Evolutionary conservation across 306 rosid species (phyloP), one percentile per base, ranked within the genome.

Genomic region (Hylodesmum podocarpum): DNA sequence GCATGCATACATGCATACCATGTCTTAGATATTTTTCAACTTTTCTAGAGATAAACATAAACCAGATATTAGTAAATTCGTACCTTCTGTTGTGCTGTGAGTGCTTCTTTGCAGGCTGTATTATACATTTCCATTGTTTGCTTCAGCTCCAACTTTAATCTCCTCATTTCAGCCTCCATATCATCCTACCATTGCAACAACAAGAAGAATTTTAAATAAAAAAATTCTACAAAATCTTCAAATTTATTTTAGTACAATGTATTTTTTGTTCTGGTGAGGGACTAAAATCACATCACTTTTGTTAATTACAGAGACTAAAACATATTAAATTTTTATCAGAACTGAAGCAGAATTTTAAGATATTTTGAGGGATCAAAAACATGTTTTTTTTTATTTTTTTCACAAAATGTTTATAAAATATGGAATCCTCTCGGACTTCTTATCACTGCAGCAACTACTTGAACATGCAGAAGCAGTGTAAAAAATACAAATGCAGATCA

Each of bases 61-160:
- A 37, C 50, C 16, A 41, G 40, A 49, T 43, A 62, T 39, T 21
- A 44, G 43, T 72, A 15, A 44, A 3, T 68, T n/a, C 62, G 3
- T 82, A 90, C 98, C 93, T 85, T 92, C 75, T 90, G 90, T 44
- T 92, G 89, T 37, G 98, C 98, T 14, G 91, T 77, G 24, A 92
- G 89, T 70, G 98, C 98, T 89, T 94, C 98, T 84, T 85, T 94
- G 81, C 98, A 90, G 16, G 97, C 98, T 1, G 91, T 92, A 34
- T 93, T 94, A 44, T 94, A 94, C 98, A 94, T 92, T 83, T 90
- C 97, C 89, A 94, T 92, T 66, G 98, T 94, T 71, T 94, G 98
- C 88, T 91, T 94, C 18, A 94, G 96, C 86, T 94, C 98, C 66
- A 92, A 84, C 90, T 85, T 94, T 49, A 94, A 82, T 87, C 95